phyloP scores from a whole-genome alignment of 495 filamentous ascomycete genomes.

The Amphirosellinia nigrospora region DNA sequence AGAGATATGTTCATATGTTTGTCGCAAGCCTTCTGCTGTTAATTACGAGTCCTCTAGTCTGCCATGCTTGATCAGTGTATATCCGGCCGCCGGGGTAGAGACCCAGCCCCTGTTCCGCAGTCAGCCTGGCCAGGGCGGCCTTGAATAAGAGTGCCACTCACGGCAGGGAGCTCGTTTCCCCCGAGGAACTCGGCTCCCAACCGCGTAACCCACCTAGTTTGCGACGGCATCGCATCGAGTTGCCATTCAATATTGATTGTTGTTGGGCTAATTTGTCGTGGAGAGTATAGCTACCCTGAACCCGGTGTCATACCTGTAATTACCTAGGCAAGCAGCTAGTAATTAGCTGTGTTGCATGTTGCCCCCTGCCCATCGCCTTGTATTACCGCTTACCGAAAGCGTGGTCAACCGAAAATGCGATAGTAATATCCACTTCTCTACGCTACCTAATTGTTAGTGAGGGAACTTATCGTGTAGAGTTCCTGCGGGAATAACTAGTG shows the following conservation, averaged over 20 bases:
- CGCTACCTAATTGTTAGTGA: background rate
- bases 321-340: no score
- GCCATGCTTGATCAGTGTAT: background rate
- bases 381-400: slow-evolving; percentile 9
- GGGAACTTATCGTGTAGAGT: background rate
- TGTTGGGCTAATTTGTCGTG: slow-evolving; percentile 11
- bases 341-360: slow-evolving; percentile 8
- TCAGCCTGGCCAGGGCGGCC: slow-evolving; percentile 2
- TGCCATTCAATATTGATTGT: background rate
- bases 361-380: background rate
- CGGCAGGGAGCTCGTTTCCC: slow-evolving; percentile 8
- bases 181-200: slow-evolving; percentile 2
- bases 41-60: background rate
- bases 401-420: background rate
- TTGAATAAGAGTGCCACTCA: background rate
- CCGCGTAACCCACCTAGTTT: background rate
- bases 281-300: background rate
- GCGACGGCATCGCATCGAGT: background rate
- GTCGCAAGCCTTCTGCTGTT: background rate
- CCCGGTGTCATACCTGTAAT: background rate
- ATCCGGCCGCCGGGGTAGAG: background rate
- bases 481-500: background rate
- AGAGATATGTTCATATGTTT: background rate
- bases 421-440: background rate
- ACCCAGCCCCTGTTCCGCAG: background rate